A percentile compares a stretch with the other conserved stretches of the same genome.
Evolutionary conservation across 768 basidiomycete species (phyloP).

Genomic region (Phanerodontia chrysosporium): DNA sequence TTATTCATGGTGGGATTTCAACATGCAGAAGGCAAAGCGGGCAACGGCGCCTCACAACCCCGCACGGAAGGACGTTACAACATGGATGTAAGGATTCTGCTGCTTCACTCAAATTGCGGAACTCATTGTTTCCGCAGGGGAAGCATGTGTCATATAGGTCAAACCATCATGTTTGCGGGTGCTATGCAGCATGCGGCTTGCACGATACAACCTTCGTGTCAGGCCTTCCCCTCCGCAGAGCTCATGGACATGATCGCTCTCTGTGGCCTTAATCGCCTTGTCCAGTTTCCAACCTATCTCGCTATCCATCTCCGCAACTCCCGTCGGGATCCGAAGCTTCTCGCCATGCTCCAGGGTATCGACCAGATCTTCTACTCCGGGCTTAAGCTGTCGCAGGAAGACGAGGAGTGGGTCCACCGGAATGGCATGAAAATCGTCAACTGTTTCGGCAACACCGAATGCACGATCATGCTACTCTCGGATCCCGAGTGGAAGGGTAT

Average conservation of each 20-base stretch:
- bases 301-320: constrained; percentile 37
- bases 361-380: constrained; percentile 28
- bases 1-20: constrained; percentile 63
- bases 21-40: constrained; percentile 52
- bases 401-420: constrained; percentile 33
- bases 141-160: constrained; percentile 80
- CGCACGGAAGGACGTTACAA: constrained; percentile 58
- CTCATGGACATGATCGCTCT: constrained; percentile 44
- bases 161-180: constrained; percentile 53
- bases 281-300: constrained; percentile 28
- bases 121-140: constrained; percentile 44
- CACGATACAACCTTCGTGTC: constrained; percentile 23
- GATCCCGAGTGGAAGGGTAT: constrained; percentile 33
- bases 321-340: constrained; percentile 55
- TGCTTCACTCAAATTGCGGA: neutral
- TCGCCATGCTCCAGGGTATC: constrained; percentile 23
- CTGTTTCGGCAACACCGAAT: constrained; percentile 28
- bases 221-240: constrained; percentile 26
- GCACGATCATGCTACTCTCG: constrained; percentile 28
- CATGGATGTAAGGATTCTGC: constrained; percentile 60
- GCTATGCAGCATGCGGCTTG: constrained; percentile 24
- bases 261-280: constrained; percentile 39
- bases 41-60: constrained; percentile 40
- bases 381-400: constrained; percentile 42
- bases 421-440: constrained; percentile 41